Evolutionary conservation across 257 asterid genomes (phyloP).

Genomic region (Datura wrightii): DNA sequence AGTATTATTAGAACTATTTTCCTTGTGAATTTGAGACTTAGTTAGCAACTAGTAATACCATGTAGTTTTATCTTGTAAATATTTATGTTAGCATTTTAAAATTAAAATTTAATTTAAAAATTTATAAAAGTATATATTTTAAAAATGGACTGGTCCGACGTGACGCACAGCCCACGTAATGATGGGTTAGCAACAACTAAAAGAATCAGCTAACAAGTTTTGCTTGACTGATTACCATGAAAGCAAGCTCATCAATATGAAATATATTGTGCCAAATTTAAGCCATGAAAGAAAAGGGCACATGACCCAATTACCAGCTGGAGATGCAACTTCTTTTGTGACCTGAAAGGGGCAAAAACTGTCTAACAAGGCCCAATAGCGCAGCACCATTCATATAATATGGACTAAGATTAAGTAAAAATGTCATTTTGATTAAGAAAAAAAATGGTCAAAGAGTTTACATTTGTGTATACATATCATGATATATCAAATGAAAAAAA

Average conservation of each 20-base stretch:
- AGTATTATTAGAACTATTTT: too few species aligned
- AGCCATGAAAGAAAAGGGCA: neutral
- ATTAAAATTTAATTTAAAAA: too few species aligned
- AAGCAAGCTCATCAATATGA: too few species aligned
- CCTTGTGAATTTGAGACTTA: too few species aligned
- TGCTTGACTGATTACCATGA: neutral
- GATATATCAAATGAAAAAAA: neutral
- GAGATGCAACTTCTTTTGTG: neutral
- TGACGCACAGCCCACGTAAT: too few species aligned
- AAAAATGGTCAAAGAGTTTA: neutral
- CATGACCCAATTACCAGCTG: neutral
- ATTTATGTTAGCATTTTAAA: too few species aligned
- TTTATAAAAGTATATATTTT: too few species aligned
- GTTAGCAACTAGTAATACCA: too few species aligned
- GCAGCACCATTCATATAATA: neutral
- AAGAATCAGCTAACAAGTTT: neutral
- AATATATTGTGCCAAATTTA: neutral
- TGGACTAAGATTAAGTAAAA: neutral
- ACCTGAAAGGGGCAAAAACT: neutral
- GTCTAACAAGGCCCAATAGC: neutral
- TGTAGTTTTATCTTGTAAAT: too few species aligned
- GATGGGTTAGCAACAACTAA: neutral
- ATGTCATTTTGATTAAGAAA: neutral
- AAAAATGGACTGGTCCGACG: too few species aligned
- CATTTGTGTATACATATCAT: neutral